Evolutionary conservation across 345 rosid species (phyloP).

Genomic region (Dimocarpus longan): DNA sequence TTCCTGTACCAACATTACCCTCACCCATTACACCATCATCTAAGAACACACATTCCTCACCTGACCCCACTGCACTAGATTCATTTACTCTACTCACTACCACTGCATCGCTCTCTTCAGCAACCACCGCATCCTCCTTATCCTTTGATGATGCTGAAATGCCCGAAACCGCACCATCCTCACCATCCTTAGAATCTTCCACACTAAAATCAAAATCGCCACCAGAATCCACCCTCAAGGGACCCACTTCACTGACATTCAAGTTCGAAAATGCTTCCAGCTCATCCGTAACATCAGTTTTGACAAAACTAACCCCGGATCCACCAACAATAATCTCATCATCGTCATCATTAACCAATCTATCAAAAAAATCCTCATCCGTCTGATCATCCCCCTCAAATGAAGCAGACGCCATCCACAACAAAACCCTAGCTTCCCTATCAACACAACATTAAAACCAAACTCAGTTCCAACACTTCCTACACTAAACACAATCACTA

Average conservation of each 20-base stretch:
- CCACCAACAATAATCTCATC: constrained; percentile 5
- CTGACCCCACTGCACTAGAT: neutral
- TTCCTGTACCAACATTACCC: neutral
- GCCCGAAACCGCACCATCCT: neutral
- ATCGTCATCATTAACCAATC: constrained; percentile 69
- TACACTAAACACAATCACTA: neutral
- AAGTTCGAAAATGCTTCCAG: neutral
- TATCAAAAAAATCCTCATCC: constrained; percentile 95
- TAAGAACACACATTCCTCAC: neutral
- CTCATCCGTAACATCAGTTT: neutral
- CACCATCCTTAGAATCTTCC: neutral
- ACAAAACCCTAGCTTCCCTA: constrained; percentile 4
- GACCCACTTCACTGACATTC: constrained; percentile 6
- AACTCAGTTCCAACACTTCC: neutral
- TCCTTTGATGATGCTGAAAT: neutral
- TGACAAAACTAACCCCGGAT: neutral
- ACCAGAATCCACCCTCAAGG: neutral
- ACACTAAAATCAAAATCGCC: neutral
- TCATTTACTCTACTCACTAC: neutral
- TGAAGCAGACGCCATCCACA: constrained; percentile 76
- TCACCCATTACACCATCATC: neutral
- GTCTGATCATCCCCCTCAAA: constrained; percentile 85
- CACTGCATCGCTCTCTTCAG: constrained; percentile 8
- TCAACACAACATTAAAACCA: constrained; percentile 1
- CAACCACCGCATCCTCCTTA: neutral